Evolutionary conservation across 2,329 filamentous ascomycete species (phyloP).

Genomic region (Ophiocordyceps camponoti-saundersi): DNA sequence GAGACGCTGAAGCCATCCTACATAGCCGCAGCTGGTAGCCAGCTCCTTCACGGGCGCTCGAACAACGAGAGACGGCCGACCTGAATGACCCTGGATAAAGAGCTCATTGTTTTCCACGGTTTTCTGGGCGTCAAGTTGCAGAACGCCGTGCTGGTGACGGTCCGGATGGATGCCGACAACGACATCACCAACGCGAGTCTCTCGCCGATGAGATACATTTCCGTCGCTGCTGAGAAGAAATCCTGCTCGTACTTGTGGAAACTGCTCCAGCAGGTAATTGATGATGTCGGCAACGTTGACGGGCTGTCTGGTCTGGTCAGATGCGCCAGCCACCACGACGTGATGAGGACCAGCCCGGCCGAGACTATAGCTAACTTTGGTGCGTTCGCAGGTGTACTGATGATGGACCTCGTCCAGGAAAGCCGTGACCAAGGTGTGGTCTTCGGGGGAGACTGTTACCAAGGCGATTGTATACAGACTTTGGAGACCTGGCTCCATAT

Average conservation of each 20-base stretch:
- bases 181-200: neutral
- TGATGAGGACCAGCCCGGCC: neutral
- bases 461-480: neutral
- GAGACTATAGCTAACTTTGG: neutral
- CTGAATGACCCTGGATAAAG: neutral
- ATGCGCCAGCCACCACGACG: neutral
- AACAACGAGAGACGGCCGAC: neutral
- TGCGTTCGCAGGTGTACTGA: neutral
- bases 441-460: neutral
- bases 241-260: neutral
- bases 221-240: neutral
- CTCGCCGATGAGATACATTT: neutral
- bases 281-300: neutral
- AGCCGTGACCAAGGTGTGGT: neutral
- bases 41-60: neutral
- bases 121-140: neutral
- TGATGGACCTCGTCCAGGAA: neutral
- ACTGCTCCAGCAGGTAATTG: neutral
- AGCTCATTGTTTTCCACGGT: neutral
- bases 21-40: neutral
- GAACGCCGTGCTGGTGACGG: neutral
- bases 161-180: neutral
- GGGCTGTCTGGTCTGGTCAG: neutral
- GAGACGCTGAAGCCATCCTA: neutral
- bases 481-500: neutral